Conservation (phyloP, 345 rosid species). For the Noccaea caerulescens region DNA sequence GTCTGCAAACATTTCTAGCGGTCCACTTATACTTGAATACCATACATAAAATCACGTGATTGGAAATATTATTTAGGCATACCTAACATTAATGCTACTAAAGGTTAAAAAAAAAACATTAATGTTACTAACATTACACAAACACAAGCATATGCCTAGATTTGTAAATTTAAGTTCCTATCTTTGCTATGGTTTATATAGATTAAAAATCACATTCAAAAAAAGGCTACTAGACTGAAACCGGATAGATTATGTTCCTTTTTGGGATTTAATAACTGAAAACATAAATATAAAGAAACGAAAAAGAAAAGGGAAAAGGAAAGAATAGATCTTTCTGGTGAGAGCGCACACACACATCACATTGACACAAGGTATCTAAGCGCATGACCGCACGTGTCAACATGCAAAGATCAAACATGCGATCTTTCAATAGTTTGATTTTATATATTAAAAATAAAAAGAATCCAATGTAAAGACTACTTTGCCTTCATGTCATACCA, state of each 20-base stretch:
- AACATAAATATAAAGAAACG: background rate
- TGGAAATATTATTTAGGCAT: background rate
- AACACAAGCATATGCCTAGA: slow-evolving; percentile 28
- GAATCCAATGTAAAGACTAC: slow-evolving; percentile 41
- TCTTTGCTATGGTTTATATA: background rate
- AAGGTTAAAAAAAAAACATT: background rate
- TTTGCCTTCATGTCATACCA: slow-evolving; percentile 36
- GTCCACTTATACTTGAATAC: slow-evolving; percentile 21
- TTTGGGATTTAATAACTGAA: background rate
- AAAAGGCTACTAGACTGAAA: slow-evolving; percentile 25
- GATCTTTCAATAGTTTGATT: background rate
- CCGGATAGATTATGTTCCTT: background rate
- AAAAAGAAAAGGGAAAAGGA: slow-evolving; percentile 25
- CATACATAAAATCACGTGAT: slow-evolving; percentile 15
- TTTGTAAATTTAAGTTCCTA: slow-evolving; percentile 4
- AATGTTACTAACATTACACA: slow-evolving; percentile 27
- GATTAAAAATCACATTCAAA: background rate
- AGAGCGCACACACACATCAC: slow-evolving; percentile 19
- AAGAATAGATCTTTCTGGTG: slow-evolving; percentile 40
- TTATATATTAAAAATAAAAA: slow-evolving; percentile 1
- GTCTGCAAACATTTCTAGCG: slow-evolving; percentile 25
- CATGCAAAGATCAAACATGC: slow-evolving; percentile 40
- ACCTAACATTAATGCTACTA: slow-evolving; percentile 19
- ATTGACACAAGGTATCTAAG: slow-evolving; percentile 46
- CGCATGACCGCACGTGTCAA: slow-evolving; percentile 47